Conservation (phyloP, 148 eudicot species). For the Limonium bicolor region DNA sequence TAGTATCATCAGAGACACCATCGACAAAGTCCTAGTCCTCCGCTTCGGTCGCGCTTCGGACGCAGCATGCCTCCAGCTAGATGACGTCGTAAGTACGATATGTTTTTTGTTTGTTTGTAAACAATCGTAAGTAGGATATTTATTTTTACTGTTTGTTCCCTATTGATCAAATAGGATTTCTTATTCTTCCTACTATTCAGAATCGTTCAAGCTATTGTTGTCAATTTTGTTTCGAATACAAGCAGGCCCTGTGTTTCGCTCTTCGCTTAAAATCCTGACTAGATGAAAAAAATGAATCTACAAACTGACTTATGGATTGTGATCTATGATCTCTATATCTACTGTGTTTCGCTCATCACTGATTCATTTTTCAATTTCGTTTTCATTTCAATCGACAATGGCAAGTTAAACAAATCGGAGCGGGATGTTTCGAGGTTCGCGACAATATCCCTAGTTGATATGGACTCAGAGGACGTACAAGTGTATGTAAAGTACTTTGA, state of each 20-base stretch:
- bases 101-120: not conserved
- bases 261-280: no score
- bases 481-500: conserved; percentile 88
- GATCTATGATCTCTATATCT: no score
- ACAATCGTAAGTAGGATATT: not conserved
- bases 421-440: conserved; percentile 82
- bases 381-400: conserved; percentile 4
- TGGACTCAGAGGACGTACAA: conserved; percentile 63
- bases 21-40: conserved; percentile 84
- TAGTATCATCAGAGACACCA: conserved; percentile 66
- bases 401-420: conserved; percentile 77
- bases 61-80: conserved; percentile 64
- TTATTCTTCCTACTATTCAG: no score
- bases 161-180: not conserved
- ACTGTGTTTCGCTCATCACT: no score
- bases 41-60: conserved; percentile 78
- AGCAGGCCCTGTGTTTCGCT: no score
- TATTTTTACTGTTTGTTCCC: not conserved
- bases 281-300: no score
- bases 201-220: no score
- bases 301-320: no score
- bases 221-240: no score
- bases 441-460: conserved; percentile 58
- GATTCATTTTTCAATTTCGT: no score
- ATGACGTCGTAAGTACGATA: conserved; percentile 45